Base-by-base conservation (phyloP, 345 rosid genomes). In the Salix caprea region DNA sequence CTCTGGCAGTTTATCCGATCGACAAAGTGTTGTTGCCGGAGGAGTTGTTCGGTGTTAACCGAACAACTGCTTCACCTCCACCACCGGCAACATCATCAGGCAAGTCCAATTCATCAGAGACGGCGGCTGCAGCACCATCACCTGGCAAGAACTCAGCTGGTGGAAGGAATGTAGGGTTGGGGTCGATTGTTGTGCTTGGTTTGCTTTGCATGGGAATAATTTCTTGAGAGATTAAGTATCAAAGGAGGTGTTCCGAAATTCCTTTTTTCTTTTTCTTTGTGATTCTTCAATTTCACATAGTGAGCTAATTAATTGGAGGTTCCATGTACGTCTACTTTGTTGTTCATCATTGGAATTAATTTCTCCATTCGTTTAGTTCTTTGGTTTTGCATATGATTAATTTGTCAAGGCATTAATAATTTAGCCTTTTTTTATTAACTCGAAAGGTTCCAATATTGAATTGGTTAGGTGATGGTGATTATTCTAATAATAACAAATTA, bases 11-110 rank as follows among this genome's bases (percentile, higher is more conserved):
- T 82, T 95, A 95, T 82, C 88, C 85, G 52, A 88, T 91, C 56
- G 99, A 95, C 79, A 82, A 84, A 87, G 99, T 95, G 6, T 74
- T 93, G 84, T 74, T 91, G 83, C 96, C 99, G 26, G 84, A 77
- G 18, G 88, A 84, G 76, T 69, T 93, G 85, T 91, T 76, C 2
- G 94, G 85, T 54, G 73, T 79, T 11, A 82, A 86, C 24, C 39
- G 85, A 48, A 86, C 89, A 0, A 74, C 85, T 1, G 85, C 75
- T 4, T 81, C 91, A 3, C 62, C 62, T 11, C 87, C 96, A 2
- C 39, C 85, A 2, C 76, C 93, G 0, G 28, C 84, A 6, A 28
- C 74, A 0, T 18, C 87, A 2, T 70, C 73, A 30, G 71, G 34
- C 8, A 74, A 72, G 6, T 54, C 80, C 2, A 86, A 71, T 75